phyloP scores from a whole-genome alignment of 2,329 filamentous ascomycete species.

The Botrytis squamosa region DNA sequence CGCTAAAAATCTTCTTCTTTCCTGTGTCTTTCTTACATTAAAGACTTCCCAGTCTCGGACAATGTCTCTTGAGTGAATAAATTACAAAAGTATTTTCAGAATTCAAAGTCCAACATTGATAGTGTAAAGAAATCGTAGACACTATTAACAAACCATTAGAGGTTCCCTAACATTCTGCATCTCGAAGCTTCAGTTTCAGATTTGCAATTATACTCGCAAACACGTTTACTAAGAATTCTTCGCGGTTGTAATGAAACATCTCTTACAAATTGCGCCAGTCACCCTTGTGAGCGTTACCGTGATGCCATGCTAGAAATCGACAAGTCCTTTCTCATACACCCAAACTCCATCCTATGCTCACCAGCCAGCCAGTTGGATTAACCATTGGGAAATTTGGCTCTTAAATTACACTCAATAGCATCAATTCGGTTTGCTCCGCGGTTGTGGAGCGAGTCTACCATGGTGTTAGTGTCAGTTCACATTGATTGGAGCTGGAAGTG shows the following conservation, averaged over 20 bases:
- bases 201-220: not conserved
- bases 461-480: not conserved
- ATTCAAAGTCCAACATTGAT: not conserved
- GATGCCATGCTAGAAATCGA: constrained; percentile 1
- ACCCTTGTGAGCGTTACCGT: not conserved
- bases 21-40: not conserved
- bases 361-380: not conserved
- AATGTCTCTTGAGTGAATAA: not conserved
- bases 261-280: not conserved
- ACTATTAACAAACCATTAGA: not conserved
- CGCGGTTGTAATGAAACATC: not conserved
- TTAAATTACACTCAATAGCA: not conserved
- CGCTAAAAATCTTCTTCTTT: not conserved
- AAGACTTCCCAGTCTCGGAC: not conserved
- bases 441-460: not conserved
- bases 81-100: not conserved
- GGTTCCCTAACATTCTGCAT: not conserved
- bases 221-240: not conserved
- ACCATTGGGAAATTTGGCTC: not conserved
- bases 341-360: constrained; percentile 1
- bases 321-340: not conserved
- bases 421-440: constrained; percentile 4
- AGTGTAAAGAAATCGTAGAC: not conserved
- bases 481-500: not conserved
- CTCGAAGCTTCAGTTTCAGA: not conserved